Base-by-base conservation (phyloP, 2,329 filamentous ascomycete species). In the Clarireedia paspali region DNA sequence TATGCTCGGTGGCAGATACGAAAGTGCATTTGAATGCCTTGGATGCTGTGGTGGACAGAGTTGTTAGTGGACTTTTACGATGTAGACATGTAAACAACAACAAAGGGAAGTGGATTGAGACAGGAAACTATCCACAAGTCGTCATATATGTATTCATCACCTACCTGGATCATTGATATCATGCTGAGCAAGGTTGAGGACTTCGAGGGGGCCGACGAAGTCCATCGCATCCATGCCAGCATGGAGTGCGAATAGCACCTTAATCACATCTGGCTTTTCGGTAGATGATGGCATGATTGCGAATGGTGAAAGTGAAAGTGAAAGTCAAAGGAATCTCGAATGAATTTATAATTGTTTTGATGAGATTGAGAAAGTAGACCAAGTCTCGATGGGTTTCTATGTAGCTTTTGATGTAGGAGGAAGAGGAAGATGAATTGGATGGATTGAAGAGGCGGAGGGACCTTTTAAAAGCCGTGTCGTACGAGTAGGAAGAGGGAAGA, bases 231-330 rank as follows among this genome's bases (percentile, higher is more conserved):
- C 78, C 71, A 82, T 79, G 64, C 73, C 74, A 58, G 75, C 71
- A 68, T 79, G 64, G 58, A 82, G 73, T 66, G 77, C 73, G 68
- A 83, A 77, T 70, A 84, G 77, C 67, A 83, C 81, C 73, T 82
- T 79, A 75, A 83, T 77, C 60, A 67, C 63, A 6, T 40, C 15
- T 47, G 64, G 63, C 55, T 64, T 61, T 49, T 68, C 65, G 9
- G 60, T 62, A 30, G 27, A 30, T 55, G 64, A 55, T 61, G 66
- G 61, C 66, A 68, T 68, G 64, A 56, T 67, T 66, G 64, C 64
- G 34, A 54, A 7, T 54, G 38, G 40, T 10, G 38, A 38, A 47
- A n/a, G 20, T 48, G 23, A 42, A 48, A 47, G 40, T 10, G 38
- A 38, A 47, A 14, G 20, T 48, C 15, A 42, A 48, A 47, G 50